A percentile compares a stretch with the other conserved stretches of the same genome.
These are phyloP conservation scores for Ascochyta viciae-villosae DNA, from an alignment of 2,329 filamentous ascomycete genomes.

Conservation along the genomic window DNA sequence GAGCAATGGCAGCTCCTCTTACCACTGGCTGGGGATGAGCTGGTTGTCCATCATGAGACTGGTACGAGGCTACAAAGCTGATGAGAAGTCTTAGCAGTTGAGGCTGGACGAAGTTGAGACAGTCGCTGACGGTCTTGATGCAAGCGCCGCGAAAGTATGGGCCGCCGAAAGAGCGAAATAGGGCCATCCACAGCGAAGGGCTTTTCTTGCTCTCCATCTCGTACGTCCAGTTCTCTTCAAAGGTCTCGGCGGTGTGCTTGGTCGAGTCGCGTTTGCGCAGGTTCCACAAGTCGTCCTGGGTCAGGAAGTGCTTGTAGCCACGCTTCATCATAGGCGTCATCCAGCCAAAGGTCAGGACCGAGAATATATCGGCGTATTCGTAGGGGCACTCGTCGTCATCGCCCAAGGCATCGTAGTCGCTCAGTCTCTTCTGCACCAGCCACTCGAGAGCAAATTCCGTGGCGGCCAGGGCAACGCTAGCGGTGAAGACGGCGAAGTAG, in stretches of 20 bases:
- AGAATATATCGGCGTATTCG: conserved; percentile 94
- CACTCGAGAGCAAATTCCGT: conserved; percentile 82
- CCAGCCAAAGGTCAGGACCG: conserved; percentile 92
- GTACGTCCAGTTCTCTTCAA: conserved; percentile 77
- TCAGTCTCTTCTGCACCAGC: conserved; percentile 80
- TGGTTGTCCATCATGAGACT: conserved; percentile 27
- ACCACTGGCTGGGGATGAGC: conserved; percentile 76
- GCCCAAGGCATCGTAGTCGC: conserved; percentile 71
- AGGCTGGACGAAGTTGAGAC: conserved; percentile 86
- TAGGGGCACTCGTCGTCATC: conserved; percentile 76
- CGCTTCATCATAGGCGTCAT: conserved; percentile 98
- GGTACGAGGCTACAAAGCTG: conserved; percentile 81
- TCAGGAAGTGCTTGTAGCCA: conserved; percentile 90
- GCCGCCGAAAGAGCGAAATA: conserved; percentile 83
- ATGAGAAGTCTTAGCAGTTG: conserved; percentile 88
- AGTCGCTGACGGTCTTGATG: conserved; percentile 89
- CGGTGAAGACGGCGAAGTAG: conserved; percentile 79
- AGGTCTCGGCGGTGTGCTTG: conserved; percentile 70
- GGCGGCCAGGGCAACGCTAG: conserved; percentile 73
- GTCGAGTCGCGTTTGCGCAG: conserved; percentile 82
- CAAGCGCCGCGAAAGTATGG: conserved; percentile 82
- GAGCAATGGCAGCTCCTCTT: conserved; percentile 83
- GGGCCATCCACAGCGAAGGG: conserved; percentile 85
- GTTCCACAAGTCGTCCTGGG: conserved; percentile 95
- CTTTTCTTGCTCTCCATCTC: conserved; percentile 75